phyloP scores from a whole-genome alignment of 129 eudicot species.

The Arctium minus region DNA sequence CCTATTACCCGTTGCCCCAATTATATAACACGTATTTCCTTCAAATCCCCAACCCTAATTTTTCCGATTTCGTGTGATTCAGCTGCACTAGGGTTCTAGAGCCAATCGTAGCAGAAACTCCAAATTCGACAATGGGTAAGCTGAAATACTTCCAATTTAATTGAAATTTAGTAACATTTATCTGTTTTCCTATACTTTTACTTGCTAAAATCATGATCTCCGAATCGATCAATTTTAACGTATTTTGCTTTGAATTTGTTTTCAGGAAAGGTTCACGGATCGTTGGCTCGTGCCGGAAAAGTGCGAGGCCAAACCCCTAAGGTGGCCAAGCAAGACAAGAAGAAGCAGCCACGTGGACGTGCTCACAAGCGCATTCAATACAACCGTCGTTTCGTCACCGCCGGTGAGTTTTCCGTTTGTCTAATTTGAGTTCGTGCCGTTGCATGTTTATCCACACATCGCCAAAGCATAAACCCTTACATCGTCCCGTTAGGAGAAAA shows the following conservation, averaged over 20 bases:
- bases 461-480: background rate
- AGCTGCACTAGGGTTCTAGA: background rate
- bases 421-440: background rate
- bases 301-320: conserved; percentile 91
- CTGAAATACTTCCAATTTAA: background rate
- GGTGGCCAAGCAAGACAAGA: conserved; percentile 90
- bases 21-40: background rate
- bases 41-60: background rate
- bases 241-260: background rate
- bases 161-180: background rate
- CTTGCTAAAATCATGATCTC: background rate
- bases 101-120: background rate
- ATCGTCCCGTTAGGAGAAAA: background rate
- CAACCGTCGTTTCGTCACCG: conserved; percentile 93
- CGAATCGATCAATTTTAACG: background rate
- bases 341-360: conserved; percentile 93
- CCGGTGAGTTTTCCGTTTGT: conserved; percentile 45
- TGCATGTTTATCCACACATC: background rate
- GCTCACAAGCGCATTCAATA: conserved; percentile 92
- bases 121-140: conserved; percentile 19
- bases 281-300: conserved; percentile 93
- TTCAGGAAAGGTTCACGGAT: conserved; percentile 90
- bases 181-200: background rate
- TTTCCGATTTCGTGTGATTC: background rate
- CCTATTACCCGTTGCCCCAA: background rate